Evolutionary conservation across 202 grass and related monocot genomes (phyloP), one percentile per base, ranked within the genome.

Genomic region (Panicum hallii): DNA sequence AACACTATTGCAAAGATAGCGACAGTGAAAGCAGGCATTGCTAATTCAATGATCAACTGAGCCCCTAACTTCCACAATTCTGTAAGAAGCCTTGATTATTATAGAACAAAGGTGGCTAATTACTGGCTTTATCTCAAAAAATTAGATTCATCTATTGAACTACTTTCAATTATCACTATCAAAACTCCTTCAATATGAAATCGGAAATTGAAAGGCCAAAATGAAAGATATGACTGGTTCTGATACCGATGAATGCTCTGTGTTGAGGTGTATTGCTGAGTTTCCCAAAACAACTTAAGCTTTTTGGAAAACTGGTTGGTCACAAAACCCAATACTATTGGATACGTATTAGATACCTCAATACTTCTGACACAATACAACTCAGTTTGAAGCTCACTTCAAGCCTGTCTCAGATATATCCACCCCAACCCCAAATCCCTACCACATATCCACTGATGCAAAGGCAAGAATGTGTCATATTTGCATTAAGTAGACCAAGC

Each of bases 21-120:
- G 3, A 56, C 9, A n/a, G n/a, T 56, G 19, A n/a, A 32, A 26
- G 23, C 14, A 14, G 11, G 19, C 23, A 81, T 63, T 46, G 46
- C 28, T 64, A 83, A 63, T 77, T 9, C 44, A 68, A 12, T 63
- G 34, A 71, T 85, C 64, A 76, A 81, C 63, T 46, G 69, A 48
- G 53, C 53, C 48, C 12, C 26, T 68, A 62, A 54, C 47, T 76
- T 85, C 36, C 53, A 62, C 53, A 61, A 16, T 69, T 50, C 8
- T 56, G 55, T 76, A 81, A 63, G 13, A 5, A 88, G 0, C 45
- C 11, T 70, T 72, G 38, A 3, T 78, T 83, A 78, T 19, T 36
- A 88, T 36, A 72, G 19, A 63, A 16, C 20, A 73, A 36, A 46
- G 50, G 22, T 78, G 38, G 60, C 14, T 45, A 69, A 36, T 70